These are phyloP conservation scores for Pestalotiopsis sp. DNA, from an alignment of 2,329 filamentous ascomycete genomes.

Conservation along the genomic window DNA sequence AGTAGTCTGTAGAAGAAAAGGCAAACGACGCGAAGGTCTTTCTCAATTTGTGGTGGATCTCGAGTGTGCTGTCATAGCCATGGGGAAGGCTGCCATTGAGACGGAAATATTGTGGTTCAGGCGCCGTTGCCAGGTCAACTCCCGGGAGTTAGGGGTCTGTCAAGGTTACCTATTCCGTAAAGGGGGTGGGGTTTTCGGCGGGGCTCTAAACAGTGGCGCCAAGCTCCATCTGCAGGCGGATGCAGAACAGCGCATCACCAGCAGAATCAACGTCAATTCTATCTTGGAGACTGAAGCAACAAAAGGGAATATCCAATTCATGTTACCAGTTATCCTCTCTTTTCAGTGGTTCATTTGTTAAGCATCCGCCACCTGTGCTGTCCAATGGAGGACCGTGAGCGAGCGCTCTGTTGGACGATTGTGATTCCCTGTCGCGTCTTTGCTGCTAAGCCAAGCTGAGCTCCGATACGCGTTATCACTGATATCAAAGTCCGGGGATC, in stretches of 20 bases:
- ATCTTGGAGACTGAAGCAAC: too few relatives aligned
- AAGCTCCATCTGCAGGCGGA: not conserved
- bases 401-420: too few relatives aligned
- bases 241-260: too few relatives aligned
- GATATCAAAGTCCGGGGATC: not conserved
- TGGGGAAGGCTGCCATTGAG: not conserved
- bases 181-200: not conserved
- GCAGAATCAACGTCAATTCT: too few relatives aligned
- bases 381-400: too few relatives aligned
- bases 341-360: too few relatives aligned
- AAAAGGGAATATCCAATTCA: too few relatives aligned
- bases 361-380: too few relatives aligned
- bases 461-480: not conserved
- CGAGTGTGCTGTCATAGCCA: constrained; percentile 4
- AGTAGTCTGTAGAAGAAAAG: not conserved
- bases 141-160: not conserved
- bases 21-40: not conserved
- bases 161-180: not conserved
- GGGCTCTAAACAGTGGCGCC: not conserved
- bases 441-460: not conserved
- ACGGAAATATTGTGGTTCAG: constrained; percentile 4
- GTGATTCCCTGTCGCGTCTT: too few relatives aligned
- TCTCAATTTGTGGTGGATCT: not conserved
- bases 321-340: too few relatives aligned
- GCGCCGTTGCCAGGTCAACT: constrained; percentile 1